Evolutionary conservation across 2,329 filamentous ascomycete species (phyloP).

Genomic region (Fusarium falciforme): DNA sequence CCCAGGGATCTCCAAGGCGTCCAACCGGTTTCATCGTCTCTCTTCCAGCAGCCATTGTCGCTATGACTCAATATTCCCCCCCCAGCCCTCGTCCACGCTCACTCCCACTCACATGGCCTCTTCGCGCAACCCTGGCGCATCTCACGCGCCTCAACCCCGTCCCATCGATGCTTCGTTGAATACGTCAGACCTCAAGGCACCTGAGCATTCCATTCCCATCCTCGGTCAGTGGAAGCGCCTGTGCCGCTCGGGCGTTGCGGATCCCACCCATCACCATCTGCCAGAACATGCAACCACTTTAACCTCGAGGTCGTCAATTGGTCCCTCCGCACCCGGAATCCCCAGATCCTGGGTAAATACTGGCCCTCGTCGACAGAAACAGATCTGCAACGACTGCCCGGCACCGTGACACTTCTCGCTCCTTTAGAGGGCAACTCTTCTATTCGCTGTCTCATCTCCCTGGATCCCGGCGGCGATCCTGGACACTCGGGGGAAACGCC

Average conservation of each 20-base stretch:
- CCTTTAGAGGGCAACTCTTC: not conserved
- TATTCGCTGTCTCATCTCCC: conserved; percentile 11
- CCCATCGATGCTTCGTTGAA: not conserved
- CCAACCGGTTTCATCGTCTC: not conserved
- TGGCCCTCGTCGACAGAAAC: not conserved
- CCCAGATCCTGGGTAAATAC: conserved; percentile 9
- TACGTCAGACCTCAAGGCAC: not conserved
- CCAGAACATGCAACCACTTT: conserved; percentile 28
- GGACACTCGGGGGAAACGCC: conserved; percentile 13
- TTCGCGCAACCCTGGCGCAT: not conserved
- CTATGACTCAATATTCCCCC: not conserved
- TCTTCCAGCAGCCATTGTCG: not conserved
- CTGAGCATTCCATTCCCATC: conserved; percentile 3
- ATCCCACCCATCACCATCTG: conserved; percentile 6
- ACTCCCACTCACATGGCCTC: not conserved
- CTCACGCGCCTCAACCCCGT: not conserved
- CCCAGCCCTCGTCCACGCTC: not conserved
- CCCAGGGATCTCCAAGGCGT: not conserved
- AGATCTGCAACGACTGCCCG: conserved; percentile 9
- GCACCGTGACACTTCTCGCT: not conserved
- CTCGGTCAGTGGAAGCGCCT: not conserved
- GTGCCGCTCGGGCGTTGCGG: conserved; percentile 3
- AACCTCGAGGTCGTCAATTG: conserved; percentile 1
- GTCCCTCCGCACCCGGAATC: conserved; percentile 3
- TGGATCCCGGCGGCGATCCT: conserved; percentile 19